These are phyloP conservation scores for Didymella glomerata DNA, from an alignment of 2,329 filamentous ascomycete genomes.

Conservation along the genomic window DNA sequence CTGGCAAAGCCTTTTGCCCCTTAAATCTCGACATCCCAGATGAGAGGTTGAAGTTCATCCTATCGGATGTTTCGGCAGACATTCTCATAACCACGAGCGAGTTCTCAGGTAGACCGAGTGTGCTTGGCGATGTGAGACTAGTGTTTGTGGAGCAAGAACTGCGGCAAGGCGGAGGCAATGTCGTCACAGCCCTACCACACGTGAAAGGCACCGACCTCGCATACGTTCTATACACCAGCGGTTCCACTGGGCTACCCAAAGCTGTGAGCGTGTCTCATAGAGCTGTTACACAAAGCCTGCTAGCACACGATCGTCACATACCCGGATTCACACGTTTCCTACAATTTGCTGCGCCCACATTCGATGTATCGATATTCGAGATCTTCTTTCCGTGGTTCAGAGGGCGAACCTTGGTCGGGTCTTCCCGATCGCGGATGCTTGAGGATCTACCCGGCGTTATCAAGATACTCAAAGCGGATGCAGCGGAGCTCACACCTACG, in stretches of 20 bases:
- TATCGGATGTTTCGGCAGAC: conserved; percentile 75
- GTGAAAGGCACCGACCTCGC: conserved; percentile 62
- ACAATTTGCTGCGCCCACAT: conserved; percentile 91
- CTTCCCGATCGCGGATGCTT: conserved; percentile 73
- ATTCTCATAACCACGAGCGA: conserved; percentile 71
- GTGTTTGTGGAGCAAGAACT: conserved; percentile 56
- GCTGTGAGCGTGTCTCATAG: conserved; percentile 83
- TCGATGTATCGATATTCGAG: conserved; percentile 94
- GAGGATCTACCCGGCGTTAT: conserved; percentile 77
- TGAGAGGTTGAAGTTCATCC: conserved; percentile 81
- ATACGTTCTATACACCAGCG: conserved; percentile 94
- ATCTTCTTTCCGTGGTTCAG: conserved; percentile 87
- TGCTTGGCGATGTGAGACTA: conserved; percentile 46
- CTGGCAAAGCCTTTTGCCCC: conserved; percentile 86
- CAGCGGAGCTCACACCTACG: conserved; percentile 87
- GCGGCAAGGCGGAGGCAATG: conserved; percentile 32
- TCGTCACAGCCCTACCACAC: conserved; percentile 2
- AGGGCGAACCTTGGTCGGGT: conserved; percentile 76
- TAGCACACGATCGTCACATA: conserved; percentile 81
- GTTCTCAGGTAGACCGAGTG: conserved; percentile 53
- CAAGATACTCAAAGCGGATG: conserved; percentile 73
- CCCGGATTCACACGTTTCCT: conserved; percentile 81
- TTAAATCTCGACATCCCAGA: conserved; percentile 78
- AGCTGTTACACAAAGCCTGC: conserved; percentile 80
- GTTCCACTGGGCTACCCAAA: conserved; percentile 88